Evolutionary conservation across 441 rosid species (phyloP), one percentile per base, ranked within the genome.

Genomic region (Eruca vesicaria): DNA sequence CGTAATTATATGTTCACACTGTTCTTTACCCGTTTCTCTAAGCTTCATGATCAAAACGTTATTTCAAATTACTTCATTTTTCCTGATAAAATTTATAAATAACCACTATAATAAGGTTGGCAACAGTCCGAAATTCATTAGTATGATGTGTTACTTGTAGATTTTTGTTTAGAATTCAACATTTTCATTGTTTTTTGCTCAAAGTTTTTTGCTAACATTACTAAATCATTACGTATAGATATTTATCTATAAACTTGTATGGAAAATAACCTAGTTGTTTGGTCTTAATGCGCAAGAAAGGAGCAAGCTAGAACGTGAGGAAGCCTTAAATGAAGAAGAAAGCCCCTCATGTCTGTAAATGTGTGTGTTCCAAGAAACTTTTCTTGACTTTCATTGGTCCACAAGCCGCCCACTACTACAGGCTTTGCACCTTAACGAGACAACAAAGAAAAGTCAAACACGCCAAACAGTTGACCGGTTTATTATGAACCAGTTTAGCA

Each of bases 371-470:
- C 28, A 77, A 65, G 72, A 35, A 58, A 71, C 53, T 33, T 70
- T 63, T 41, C 7, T 33, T 20, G 65, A 66, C 73, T 66, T 72
- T 60, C 16, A 65, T 59, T 53, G 77, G 23, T 20, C 65, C 50
- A 63, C 66, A 63, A 72, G 43, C 69, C 53, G 43, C 78, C 70
- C 70, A 72, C 69, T 52, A 38, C 0, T 15, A 53, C 64, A 66
- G 28, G 38, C 57, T 38, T n/a, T 59, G 68, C 19, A 65, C 68
- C 68, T 65, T 77, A 57, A 12, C 64, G 63, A 71, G 63, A 35
- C 36, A 77, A 12, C 59, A 38, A 50, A 60, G 60, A 38, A 53
- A 67, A 61, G 69, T 72, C 81, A 72, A 78, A 72, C 63, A 31
- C 53, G 53, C 69, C 29, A 60, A 65, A 53, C 55, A 48, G 9